Percentiles rank a stretch among this genome's conserved stretches.
These are phyloP conservation scores for Cylindrodendrum hubeiense DNA, from an alignment of 2,329 filamentous ascomycete genomes.

Conservation along the genomic window DNA sequence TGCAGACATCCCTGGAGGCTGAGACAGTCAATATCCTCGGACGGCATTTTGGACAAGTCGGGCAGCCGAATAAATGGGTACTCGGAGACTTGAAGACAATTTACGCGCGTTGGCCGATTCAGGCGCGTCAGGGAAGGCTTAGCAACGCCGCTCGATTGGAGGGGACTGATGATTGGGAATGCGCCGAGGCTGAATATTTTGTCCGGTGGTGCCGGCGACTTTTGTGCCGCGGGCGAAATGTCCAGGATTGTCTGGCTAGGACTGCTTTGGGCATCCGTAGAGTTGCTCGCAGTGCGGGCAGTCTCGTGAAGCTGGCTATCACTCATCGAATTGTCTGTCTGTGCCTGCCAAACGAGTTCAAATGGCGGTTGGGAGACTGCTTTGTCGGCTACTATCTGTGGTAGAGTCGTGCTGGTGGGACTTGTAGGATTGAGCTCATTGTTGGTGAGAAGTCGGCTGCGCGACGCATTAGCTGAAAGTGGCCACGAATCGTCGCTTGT, in stretches of 20 bases:
- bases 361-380: neutral
- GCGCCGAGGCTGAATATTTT: neutral
- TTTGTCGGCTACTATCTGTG: neutral
- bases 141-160: neutral
- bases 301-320: neutral
- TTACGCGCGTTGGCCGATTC: neutral
- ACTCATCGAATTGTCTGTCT: neutral
- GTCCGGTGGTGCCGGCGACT: neutral
- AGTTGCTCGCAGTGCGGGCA: neutral
- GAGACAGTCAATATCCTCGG: constrained; percentile 61
- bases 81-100: neutral
- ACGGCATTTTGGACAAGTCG: constrained; percentile 50
- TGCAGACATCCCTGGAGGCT: constrained; percentile 46
- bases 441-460: neutral
- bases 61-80: neutral
- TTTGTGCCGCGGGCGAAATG: neutral
- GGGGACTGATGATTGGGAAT: neutral
- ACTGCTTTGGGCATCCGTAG: neutral
- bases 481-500: neutral
- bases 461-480: neutral
- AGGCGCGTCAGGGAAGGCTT: neutral
- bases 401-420: neutral
- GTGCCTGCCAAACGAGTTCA: neutral
- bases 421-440: neutral
- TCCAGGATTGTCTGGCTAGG: neutral